phyloP scores from a whole-genome alignment of 2,329 filamentous ascomycete species.

The Onygenales sp. region DNA sequence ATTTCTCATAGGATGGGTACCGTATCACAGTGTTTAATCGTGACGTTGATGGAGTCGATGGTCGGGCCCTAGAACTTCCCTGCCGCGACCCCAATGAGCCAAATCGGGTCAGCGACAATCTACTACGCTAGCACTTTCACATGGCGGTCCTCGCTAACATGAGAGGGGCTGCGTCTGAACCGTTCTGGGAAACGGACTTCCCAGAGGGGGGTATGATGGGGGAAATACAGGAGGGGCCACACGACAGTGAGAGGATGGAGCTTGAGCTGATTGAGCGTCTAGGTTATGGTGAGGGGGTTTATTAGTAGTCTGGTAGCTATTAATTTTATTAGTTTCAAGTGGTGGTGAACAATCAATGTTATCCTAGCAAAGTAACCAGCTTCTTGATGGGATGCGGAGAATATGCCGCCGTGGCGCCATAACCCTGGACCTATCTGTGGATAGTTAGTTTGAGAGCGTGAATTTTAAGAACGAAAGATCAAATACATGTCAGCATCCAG shows the following conservation, averaged over 20 bases:
- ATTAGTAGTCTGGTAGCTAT: too few relatives aligned
- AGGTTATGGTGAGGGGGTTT: slow-evolving; percentile 1
- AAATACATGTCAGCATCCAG: too few relatives aligned
- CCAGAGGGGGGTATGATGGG: slow-evolving; percentile 16
- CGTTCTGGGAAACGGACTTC: slow-evolving; percentile 14
- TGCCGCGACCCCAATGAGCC: neutral
- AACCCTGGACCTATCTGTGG: too few relatives aligned
- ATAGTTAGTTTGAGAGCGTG: too few relatives aligned
- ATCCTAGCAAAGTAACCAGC: too few relatives aligned
- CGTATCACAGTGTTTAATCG: slow-evolving; percentile 16
- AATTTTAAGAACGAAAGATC: too few relatives aligned
- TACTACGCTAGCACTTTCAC: slow-evolving; percentile 16
- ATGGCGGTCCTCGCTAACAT: slow-evolving; percentile 13
- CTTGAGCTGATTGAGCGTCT: slow-evolving; percentile 18
- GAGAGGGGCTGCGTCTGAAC: slow-evolving; percentile 8
- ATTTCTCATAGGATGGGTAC: slow-evolving; percentile 10
- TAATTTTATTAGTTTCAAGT: too few relatives aligned
- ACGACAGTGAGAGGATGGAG: slow-evolving; percentile 18
- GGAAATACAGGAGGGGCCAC: slow-evolving; percentile 45
- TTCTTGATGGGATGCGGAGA: too few relatives aligned
- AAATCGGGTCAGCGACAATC: slow-evolving; percentile 10
- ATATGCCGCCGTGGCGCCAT: too few relatives aligned
- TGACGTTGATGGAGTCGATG: slow-evolving; percentile 12
- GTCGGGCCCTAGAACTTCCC: neutral
- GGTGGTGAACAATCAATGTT: too few relatives aligned